These are phyloP conservation scores for Achlya hypogyna DNA, from an alignment of 352 stramenopile species.

Conservation along the genomic window DNA sequence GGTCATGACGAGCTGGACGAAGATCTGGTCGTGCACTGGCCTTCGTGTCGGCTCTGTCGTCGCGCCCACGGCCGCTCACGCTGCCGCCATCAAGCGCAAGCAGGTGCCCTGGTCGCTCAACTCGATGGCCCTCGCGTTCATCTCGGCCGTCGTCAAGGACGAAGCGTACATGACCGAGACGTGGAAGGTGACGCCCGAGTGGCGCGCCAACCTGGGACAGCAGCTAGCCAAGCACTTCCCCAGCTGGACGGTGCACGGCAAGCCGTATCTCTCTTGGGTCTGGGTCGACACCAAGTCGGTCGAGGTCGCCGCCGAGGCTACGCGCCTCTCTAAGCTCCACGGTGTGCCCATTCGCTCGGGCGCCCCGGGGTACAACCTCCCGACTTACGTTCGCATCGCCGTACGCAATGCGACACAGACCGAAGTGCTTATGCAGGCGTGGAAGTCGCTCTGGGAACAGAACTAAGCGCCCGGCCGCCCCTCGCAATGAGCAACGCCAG, in stretches of 20 bases:
- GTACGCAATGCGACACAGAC: slow-evolving; percentile 66
- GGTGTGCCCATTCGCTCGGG: slow-evolving; percentile 80
- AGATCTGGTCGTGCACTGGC: slow-evolving; percentile 89
- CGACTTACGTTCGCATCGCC: slow-evolving; percentile 75
- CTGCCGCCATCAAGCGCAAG: slow-evolving; percentile 81
- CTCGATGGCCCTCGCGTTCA: slow-evolving; percentile 81
- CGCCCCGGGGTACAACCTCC: slow-evolving; percentile 82
- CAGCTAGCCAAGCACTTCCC: slow-evolving; percentile 52
- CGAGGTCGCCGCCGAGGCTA: slow-evolving; percentile 41
- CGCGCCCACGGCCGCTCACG: slow-evolving; percentile 63
- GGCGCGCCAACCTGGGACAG: slow-evolving; percentile 51
- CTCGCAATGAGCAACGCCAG: too few species aligned
- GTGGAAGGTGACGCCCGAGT: slow-evolving; percentile 75
- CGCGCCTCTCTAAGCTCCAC: slow-evolving; percentile 65
- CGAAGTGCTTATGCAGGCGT: slow-evolving; percentile 64
- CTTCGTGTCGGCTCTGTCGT: slow-evolving; percentile 83
- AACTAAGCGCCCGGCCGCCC: slow-evolving; percentile 26
- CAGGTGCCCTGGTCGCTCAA: slow-evolving; percentile 89
- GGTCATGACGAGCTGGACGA: slow-evolving; percentile 89
- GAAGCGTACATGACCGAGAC: slow-evolving; percentile 69
- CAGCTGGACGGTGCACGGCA: slow-evolving; percentile 54
- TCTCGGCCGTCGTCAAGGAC: slow-evolving; percentile 75
- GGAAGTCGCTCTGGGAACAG: slow-evolving; percentile 36
- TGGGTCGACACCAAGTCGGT: slow-evolving; percentile 81
- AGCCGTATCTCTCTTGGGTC: slow-evolving; percentile 78